Percentiles rank a stretch among this genome's conserved stretches.
These are phyloP conservation scores for Cercospora zeae-maydis DNA, from an alignment of 2,329 filamentous ascomycete species.

Conservation along the genomic window DNA sequence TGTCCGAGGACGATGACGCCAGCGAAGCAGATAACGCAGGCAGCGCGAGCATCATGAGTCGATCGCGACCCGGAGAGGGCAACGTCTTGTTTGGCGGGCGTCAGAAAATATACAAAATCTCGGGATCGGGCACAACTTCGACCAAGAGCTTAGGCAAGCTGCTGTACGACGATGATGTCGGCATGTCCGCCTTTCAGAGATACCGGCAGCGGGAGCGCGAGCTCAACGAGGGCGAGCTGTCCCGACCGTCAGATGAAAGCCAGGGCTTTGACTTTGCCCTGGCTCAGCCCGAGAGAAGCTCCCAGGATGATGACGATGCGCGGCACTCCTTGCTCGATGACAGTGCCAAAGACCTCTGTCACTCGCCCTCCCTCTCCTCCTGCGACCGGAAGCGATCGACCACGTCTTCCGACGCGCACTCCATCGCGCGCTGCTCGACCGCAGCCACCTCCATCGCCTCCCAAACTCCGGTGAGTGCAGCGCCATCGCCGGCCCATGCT, in stretches of 20 bases:
- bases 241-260: conserved; percentile 28
- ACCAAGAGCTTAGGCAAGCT: conserved; percentile 60
- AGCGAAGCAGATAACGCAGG: conserved; percentile 58
- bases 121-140: conserved; percentile 45
- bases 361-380: conserved; percentile 56
- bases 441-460: conserved; percentile 87
- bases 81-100: conserved; percentile 92
- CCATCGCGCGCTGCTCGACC: conserved; percentile 71
- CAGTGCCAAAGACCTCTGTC: conserved; percentile 39
- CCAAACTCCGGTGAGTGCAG: conserved; percentile 48
- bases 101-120: conserved; percentile 90
- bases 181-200: conserved; percentile 77
- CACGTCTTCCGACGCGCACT: conserved; percentile 71
- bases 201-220: conserved; percentile 59
- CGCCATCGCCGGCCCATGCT: conserved; percentile 43
- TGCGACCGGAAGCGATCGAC: conserved; percentile 78
- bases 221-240: conserved; percentile 41
- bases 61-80: conserved; percentile 77
- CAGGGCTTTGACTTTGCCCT: conserved; percentile 36
- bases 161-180: conserved; percentile 83
- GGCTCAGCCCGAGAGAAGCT: conserved; percentile 35
- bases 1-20: conserved; percentile 56
- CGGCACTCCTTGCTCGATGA: conserved; percentile 44
- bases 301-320: conserved; percentile 42
- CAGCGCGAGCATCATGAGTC: conserved; percentile 71